Evolutionary conservation across 1,139 yeast species (phyloP).

Genomic region (Tardiomyces depauwii): DNA sequence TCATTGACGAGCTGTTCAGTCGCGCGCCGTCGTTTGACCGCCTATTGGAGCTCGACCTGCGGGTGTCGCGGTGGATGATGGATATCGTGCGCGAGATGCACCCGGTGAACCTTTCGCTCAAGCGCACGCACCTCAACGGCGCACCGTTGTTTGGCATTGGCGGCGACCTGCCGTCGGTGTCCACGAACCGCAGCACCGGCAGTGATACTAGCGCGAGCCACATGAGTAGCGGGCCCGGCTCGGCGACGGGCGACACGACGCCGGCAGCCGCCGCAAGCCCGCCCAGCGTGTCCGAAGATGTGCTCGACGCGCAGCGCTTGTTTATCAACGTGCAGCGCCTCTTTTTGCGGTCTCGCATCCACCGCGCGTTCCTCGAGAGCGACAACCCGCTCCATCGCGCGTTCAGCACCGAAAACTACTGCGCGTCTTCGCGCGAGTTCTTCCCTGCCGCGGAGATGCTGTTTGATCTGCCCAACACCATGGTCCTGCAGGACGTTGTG

Average conservation of each 20-base stretch:
- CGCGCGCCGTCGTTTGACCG: constrained; percentile 5
- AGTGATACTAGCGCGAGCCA: too few species aligned
- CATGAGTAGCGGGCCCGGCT: too few species aligned
- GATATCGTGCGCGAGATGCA: neutral
- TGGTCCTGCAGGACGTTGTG: constrained; percentile 8
- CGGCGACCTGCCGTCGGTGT: too few species aligned
- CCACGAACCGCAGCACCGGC: too few species aligned
- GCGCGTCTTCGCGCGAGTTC: neutral
- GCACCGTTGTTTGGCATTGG: too few species aligned
- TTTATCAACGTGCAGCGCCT: constrained; percentile 6
- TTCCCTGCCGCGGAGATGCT: neutral
- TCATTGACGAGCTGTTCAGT: constrained; percentile 9
- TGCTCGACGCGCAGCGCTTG: constrained; percentile 8
- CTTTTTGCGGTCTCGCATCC: constrained; percentile 11
- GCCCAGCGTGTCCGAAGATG: neutral
- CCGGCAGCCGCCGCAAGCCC: too few species aligned
- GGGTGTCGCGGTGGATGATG: neutral
- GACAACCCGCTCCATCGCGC: constrained; percentile 3
- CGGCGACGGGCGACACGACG: too few species aligned
- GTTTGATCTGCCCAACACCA: constrained; percentile 4
- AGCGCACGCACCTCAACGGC: too few species aligned
- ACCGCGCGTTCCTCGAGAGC: constrained; percentile 7
- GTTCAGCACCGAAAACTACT: constrained; percentile 9
- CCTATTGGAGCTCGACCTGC: constrained; percentile 8
- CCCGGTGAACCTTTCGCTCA: neutral